Conservation (phyloP, 768 basidiomycete genomes). For the Tephrocybe sp. region DNA sequence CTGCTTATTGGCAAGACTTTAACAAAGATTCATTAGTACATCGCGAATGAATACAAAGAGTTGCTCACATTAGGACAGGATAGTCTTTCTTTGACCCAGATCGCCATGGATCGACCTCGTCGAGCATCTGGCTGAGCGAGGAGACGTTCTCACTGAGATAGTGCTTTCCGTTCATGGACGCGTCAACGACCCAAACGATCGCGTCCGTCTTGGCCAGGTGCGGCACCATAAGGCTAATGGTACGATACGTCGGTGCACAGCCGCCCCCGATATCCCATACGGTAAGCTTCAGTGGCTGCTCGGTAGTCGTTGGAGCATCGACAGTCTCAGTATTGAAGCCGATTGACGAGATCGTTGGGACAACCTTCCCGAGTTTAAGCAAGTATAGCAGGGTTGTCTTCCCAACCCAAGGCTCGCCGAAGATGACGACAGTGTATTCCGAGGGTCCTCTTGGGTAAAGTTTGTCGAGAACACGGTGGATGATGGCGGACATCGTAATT, state of each 20-base stretch:
- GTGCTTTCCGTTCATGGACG: slow-evolving; percentile 31
- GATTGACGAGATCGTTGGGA: slow-evolving; percentile 39
- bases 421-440: slow-evolving; percentile 22
- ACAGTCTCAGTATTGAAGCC: slow-evolving; percentile 65
- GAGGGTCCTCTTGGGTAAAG: slow-evolving; percentile 20
- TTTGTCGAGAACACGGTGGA: slow-evolving; percentile 5
- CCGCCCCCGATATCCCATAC: slow-evolving; percentile 66
- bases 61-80: slow-evolving; percentile 27
- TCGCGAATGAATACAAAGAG: slow-evolving; percentile 27
- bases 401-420: slow-evolving; percentile 41
- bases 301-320: slow-evolving; percentile 18
- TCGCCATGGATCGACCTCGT: slow-evolving; percentile 8
- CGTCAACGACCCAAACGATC: slow-evolving; percentile 65
- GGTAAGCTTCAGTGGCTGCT: slow-evolving; percentile 44
- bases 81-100: slow-evolving; percentile 4
- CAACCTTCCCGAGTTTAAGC: slow-evolving; percentile 38
- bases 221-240: slow-evolving; percentile 28
- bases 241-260: slow-evolving; percentile 38
- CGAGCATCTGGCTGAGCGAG: slow-evolving; percentile 42
- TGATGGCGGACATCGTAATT: neutral
- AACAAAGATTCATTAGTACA: neutral
- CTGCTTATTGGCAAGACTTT: slow-evolving; percentile 60
- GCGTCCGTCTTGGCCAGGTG: slow-evolving; percentile 41
- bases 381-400: slow-evolving; percentile 50
- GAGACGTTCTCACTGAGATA: slow-evolving; percentile 52